Conservation (phyloP, 2,329 filamentous ascomycete genomes). For the Cytospora paraplurivora region DNA sequence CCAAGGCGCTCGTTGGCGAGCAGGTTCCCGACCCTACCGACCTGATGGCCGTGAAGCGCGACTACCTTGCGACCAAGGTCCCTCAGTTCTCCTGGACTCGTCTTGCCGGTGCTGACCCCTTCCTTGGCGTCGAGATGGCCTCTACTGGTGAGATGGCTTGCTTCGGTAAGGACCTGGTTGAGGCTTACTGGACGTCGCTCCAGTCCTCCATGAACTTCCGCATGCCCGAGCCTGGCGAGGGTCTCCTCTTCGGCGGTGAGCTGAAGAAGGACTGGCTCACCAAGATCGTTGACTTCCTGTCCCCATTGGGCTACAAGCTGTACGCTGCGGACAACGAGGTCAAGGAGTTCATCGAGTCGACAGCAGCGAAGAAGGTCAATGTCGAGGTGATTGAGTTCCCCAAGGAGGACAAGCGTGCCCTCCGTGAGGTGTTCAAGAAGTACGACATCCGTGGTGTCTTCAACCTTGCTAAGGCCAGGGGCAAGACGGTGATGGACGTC, state of each 20-base stretch:
- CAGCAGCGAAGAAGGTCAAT: constrained; percentile 64
- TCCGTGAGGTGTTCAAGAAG: constrained; percentile 94
- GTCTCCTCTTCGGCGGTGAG: constrained; percentile 92
- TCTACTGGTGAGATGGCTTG: constrained; percentile 98
- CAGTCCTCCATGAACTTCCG: constrained; percentile 99
- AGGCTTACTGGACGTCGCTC: constrained; percentile 96
- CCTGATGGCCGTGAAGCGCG: constrained; percentile 83
- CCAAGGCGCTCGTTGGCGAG: constrained; percentile 84
- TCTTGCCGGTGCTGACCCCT: constrained; percentile 94
- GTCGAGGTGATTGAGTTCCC: constrained; percentile 97
- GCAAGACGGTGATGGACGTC: constrained; percentile 82
- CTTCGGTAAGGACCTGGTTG: constrained; percentile 93
- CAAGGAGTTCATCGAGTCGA: constrained; percentile 79
- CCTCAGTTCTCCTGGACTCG: constrained; percentile 99
- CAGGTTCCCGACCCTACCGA: constrained; percentile 83
- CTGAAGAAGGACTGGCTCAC: constrained; percentile 69
- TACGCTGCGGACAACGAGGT: constrained; percentile 81
- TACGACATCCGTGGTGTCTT: constrained; percentile 95
- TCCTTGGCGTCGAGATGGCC: constrained; percentile 97
- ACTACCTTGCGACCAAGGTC: constrained; percentile 96
- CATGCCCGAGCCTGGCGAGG: constrained; percentile 89
- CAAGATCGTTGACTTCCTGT: constrained; percentile 81
- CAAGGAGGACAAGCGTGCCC: constrained; percentile 90
- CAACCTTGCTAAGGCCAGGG: constrained; percentile 84
- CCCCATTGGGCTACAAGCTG: constrained; percentile 91